phyloP scores from a whole-genome alignment of 163 green algal genomes.

The Chlamydomonas reinhardtii region DNA sequence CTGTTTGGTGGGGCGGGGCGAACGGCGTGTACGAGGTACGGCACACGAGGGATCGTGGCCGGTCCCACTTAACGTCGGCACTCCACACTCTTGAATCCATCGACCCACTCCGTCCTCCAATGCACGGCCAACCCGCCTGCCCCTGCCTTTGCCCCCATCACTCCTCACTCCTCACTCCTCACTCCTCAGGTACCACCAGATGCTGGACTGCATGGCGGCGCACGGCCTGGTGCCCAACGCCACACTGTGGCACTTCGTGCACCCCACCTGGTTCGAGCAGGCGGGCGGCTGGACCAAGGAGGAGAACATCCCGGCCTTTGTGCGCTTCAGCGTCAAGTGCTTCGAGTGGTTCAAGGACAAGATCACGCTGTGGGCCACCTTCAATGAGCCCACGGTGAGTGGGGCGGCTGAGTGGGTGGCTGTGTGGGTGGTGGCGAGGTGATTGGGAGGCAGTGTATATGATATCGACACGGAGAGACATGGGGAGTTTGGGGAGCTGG shows the following conservation, averaged over 20 bases:
- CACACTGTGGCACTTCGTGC: slow-evolving; percentile 92
- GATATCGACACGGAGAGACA: too few species aligned
- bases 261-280: slow-evolving; percentile 82
- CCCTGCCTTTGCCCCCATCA: too few species aligned
- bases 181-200: slow-evolving; percentile 65
- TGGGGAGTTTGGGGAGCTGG: too few species aligned
- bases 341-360: slow-evolving; percentile 70
- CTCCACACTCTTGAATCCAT: too few species aligned
- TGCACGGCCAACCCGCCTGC: too few species aligned
- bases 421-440: neutral
- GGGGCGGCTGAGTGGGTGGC: neutral
- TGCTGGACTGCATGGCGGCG: slow-evolving; percentile 67
- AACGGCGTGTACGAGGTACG: too few species aligned
- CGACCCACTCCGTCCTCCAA: too few species aligned
- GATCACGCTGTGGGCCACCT: slow-evolving; percentile 81
- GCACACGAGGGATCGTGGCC: too few species aligned
- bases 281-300: slow-evolving; percentile 77
- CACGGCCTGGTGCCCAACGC: slow-evolving; percentile 77
- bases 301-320: slow-evolving; percentile 77
- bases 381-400: slow-evolving; percentile 86
- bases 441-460: too few species aligned
- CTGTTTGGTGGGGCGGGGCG: too few species aligned
- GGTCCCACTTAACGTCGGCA: too few species aligned
- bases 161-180: neutral
- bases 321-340: slow-evolving; percentile 54